These are phyloP conservation scores for Ustanciosporium gigantosporum DNA, from an alignment of 1,284 basidiomycete species.

Conservation along the genomic window DNA sequence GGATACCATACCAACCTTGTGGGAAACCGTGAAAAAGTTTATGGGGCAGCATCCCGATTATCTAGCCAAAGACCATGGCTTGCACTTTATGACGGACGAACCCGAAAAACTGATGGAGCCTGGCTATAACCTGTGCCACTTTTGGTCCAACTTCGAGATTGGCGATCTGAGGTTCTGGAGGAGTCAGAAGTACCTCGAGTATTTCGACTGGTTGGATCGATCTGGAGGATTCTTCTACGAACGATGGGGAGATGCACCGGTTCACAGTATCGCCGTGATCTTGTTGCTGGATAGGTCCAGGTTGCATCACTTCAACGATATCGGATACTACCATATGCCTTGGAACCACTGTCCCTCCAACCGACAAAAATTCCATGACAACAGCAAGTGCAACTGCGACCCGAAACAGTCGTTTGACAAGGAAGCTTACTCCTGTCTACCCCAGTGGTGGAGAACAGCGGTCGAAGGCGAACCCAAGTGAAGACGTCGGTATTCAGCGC, in stretches of 20 bases:
- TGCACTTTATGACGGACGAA: conserved; percentile 76
- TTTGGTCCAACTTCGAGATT: conserved; percentile 71
- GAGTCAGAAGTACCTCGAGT: conserved; percentile 73
- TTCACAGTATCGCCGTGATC: conserved; percentile 60
- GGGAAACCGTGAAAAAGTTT: conserved; percentile 74
- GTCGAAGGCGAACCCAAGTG: conserved; percentile 43
- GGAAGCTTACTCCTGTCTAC: conserved; percentile 50
- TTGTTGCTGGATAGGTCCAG: conserved; percentile 43
- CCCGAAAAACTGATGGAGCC: conserved; percentile 66
- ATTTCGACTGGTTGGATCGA: conserved; percentile 77
- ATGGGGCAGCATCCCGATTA: conserved; percentile 71
- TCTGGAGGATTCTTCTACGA: conserved; percentile 69
- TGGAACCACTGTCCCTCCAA: conserved; percentile 55
- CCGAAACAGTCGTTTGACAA: conserved; percentile 50
- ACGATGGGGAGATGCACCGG: conserved; percentile 82
- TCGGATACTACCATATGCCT: conserved; percentile 56
- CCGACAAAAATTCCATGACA: conserved; percentile 52
- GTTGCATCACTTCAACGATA: conserved; percentile 50
- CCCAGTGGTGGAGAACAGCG: conserved; percentile 46
- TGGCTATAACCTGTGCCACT: conserved; percentile 74
- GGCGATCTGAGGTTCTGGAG: conserved; percentile 76
- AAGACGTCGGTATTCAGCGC: too few relatives aligned
- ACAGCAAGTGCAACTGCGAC: conserved; percentile 50
- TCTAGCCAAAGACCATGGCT: conserved; percentile 71
- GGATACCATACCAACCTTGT: conserved; percentile 77